Conservation (phyloP, 495 filamentous ascomycete species). For the Talaromyces proteolyticus region DNA sequence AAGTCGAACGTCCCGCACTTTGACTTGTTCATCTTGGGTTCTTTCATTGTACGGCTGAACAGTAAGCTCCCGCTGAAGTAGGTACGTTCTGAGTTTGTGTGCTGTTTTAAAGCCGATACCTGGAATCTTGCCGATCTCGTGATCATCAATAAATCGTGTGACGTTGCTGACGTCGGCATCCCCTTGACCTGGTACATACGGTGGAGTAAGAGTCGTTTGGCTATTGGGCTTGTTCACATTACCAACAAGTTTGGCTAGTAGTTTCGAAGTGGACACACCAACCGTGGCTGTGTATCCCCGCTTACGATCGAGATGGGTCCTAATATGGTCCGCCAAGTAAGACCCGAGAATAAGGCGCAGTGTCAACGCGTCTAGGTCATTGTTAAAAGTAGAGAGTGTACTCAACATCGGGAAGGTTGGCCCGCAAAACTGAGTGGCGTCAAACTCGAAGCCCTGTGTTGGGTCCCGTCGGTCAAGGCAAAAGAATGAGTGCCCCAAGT, state of each 20-base stretch:
- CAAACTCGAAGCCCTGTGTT: constrained; percentile 70
- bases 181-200: constrained; percentile 31
- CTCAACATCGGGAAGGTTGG: constrained; percentile 40
- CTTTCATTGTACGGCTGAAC: constrained; percentile 18
- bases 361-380: constrained; percentile 22
- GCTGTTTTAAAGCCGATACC: constrained; percentile 80
- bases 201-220: constrained; percentile 76
- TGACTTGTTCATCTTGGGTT: constrained; percentile 46
- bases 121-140: constrained; percentile 76
- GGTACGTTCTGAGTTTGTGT: constrained; percentile 56
- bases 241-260: constrained; percentile 79
- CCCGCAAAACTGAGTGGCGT: constrained; percentile 58
- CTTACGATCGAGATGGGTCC: constrained; percentile 64
- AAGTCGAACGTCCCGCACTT: constrained; percentile 58
- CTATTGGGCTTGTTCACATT: constrained; percentile 78
- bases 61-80: constrained; percentile 41
- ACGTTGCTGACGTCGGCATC: constrained; percentile 41
- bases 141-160: constrained; percentile 62
- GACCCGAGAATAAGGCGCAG: constrained; percentile 61
- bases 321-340: constrained; percentile 68
- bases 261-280: constrained; percentile 82
- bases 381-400: constrained; percentile 5
- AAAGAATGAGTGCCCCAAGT: constrained; percentile 68
- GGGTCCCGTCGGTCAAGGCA: constrained; percentile 70
- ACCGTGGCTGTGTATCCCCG: constrained; percentile 81